phyloP scores from a whole-genome alignment of 2,329 filamentous ascomycete species.

The Arthrobotrys pseudoclavata region DNA sequence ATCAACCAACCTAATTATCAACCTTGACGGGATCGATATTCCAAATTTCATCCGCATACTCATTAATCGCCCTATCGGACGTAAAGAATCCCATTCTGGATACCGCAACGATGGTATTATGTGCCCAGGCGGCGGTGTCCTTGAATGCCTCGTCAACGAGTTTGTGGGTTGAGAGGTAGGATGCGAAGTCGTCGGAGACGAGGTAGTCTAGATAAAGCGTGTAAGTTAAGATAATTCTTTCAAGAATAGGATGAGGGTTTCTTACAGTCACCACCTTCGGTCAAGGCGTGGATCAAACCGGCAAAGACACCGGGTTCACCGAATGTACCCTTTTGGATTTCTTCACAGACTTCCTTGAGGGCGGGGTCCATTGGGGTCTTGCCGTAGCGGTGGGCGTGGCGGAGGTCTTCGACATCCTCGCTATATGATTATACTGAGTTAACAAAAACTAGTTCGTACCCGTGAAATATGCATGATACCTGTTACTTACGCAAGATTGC shows the following conservation, averaged over 20 bases:
- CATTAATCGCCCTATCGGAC: slow-evolving; percentile 85
- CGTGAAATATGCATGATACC: not conserved
- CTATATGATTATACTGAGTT: slow-evolving; percentile 11
- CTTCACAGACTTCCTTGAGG: slow-evolving; percentile 83
- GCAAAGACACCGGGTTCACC: slow-evolving; percentile 83
- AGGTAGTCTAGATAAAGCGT: slow-evolving; percentile 75
- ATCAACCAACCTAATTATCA: not conserved
- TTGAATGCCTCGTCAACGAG: slow-evolving; percentile 92
- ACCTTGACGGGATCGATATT: slow-evolving; percentile 80
- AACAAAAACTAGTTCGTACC: not conserved
- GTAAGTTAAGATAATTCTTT: not conserved
- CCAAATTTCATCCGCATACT: slow-evolving; percentile 96
- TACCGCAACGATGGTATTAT: slow-evolving; percentile 89
- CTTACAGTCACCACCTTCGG: slow-evolving; percentile 85
- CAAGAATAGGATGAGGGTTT: not conserved
- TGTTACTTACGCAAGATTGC: slow-evolving; percentile 81
- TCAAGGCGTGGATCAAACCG: slow-evolving; percentile 86
- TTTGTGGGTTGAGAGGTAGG: slow-evolving; percentile 89
- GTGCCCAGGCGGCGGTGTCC: slow-evolving; percentile 92
- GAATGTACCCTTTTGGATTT: slow-evolving; percentile 84
- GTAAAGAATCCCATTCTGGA: slow-evolving; percentile 98
- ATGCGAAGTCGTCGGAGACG: slow-evolving; percentile 96
- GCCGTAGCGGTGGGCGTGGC: slow-evolving; percentile 88
- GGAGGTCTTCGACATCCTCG: slow-evolving; percentile 89
- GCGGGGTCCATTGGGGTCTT: slow-evolving; percentile 81